Evolutionary conservation across 1,284 basidiomycete genomes (phyloP), one percentile per base, ranked within the genome.

Genomic region (Volvariella volvacea): DNA sequence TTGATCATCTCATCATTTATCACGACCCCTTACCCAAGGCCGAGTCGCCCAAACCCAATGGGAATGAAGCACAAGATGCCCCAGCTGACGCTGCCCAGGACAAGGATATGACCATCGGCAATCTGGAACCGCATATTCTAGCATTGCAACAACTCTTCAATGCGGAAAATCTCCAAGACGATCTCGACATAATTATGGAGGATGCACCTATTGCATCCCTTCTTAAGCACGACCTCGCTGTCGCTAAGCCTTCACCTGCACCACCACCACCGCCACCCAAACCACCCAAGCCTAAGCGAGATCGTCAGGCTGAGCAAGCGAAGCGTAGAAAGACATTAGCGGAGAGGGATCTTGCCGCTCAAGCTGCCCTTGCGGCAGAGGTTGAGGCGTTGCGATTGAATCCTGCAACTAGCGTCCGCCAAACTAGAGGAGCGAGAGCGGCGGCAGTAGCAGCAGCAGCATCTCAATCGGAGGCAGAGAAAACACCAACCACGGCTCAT

Each of bases 81-180:
- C n/a, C n/a, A n/a, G n/a, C n/a, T n/a, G n/a, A n/a, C n/a, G n/a
- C n/a, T n/a, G n/a, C n/a, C 9, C 31, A 36, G 9, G 33, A 43
- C 8, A 2, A 16, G 6, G n/a, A 36, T 6, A 16, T 7, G n/a
- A 21, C 36, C 4, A 58, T 73, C 9, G 84, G 84, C 14, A 79
- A 90, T 55, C 71, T 92, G 15, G 90, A 92, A 58, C 80, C 86
- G 0, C 70, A 81, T 1, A 50, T 81, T 1, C 61, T 71, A 1
- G 55, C 75, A 3, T 65, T 88, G 1, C 64, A 74, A 10, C 66
- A 85, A 9, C 70, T 88, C 9, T 50, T 71, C 12, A 77, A 76
- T 7, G 55, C 60, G 19, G 70, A 76, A 19, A 56, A 61, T 19
- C 72, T 89, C 41, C 64, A 72, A 45, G 67, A 74, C 10, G 70